Evolutionary conservation across 1,284 basidiomycete genomes (phyloP).

Genomic region (Ceratobasidium sp.): DNA sequence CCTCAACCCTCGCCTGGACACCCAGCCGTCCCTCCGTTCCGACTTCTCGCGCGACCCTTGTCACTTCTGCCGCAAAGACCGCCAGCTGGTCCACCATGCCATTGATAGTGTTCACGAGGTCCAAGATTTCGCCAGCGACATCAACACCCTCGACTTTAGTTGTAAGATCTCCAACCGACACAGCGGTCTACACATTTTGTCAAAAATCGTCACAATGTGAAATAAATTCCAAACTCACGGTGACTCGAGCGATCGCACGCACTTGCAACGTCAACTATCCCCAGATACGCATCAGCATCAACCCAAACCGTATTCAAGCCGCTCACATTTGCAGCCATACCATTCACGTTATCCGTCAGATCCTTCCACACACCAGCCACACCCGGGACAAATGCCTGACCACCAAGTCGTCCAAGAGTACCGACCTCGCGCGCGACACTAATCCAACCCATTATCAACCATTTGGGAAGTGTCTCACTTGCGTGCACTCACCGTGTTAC

Average conservation of each 20-base stretch:
- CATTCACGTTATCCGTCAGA: slow-evolving; percentile 93
- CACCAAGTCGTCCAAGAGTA: slow-evolving; percentile 88
- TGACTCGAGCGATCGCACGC: slow-evolving; percentile 92
- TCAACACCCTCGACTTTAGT: slow-evolving; percentile 93
- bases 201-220: not conserved
- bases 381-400: slow-evolving; percentile 87
- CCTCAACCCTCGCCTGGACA: slow-evolving; percentile 96
- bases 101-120: slow-evolving; percentile 93
- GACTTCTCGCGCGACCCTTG: slow-evolving; percentile 94
- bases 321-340: slow-evolving; percentile 84
- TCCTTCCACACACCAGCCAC: slow-evolving; percentile 99
- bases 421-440: slow-evolving; percentile 89
- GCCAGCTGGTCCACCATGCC: slow-evolving; percentile 96
- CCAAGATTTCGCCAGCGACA: slow-evolving; percentile 95
- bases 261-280: slow-evolving; percentile 90
- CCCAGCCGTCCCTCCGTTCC: slow-evolving; percentile 97
- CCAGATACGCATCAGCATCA: slow-evolving; percentile 41
- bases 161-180: slow-evolving; percentile 92
- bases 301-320: slow-evolving; percentile 27
- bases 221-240: slow-evolving; percentile 55
- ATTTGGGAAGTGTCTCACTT: not conserved
- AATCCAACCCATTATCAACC: slow-evolving; percentile 60
- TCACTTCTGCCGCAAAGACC: slow-evolving; percentile 94
- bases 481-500: slow-evolving; percentile 71
- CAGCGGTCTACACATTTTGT: slow-evolving; percentile 73